Conservation (phyloP, 2,329 filamentous ascomycete genomes). For the Decorospora gaudefroyi region DNA sequence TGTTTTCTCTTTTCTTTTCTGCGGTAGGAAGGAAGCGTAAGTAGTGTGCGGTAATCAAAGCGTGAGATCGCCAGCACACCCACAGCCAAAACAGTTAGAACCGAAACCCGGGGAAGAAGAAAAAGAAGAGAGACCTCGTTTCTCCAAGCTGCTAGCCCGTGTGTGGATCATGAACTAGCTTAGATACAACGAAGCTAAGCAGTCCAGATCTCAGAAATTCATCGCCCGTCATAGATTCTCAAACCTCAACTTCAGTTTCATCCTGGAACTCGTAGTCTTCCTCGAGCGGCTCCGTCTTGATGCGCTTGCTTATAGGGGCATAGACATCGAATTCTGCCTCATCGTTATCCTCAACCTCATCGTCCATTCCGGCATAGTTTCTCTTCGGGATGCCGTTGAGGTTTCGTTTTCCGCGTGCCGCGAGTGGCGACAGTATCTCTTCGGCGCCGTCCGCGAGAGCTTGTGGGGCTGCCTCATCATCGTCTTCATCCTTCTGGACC, state of each 20-base stretch:
- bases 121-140: no score
- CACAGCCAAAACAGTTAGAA: no score
- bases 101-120: no score
- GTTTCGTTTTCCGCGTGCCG: slow-evolving; percentile 4
- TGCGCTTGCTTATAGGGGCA: background rate
- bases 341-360: background rate
- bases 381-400: background rate
- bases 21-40: no score
- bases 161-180: no score
- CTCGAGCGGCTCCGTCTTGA: background rate
- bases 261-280: background rate
- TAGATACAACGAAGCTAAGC: no score
- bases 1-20: no score
- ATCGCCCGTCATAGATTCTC: background rate
- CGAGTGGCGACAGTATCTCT: background rate
- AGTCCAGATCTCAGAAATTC: accelerated
- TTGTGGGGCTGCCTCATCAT: background rate
- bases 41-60: no score
- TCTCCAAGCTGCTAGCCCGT: no score
- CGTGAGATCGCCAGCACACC: no score
- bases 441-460: background rate
- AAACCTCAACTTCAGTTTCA: background rate
- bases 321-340: background rate
- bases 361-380: background rate
- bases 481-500: background rate